Evolutionary conservation across 495 filamentous ascomycete species (phyloP), one percentile per base, ranked within the genome.

Genomic region (Polyplosphaeria fusca): DNA sequence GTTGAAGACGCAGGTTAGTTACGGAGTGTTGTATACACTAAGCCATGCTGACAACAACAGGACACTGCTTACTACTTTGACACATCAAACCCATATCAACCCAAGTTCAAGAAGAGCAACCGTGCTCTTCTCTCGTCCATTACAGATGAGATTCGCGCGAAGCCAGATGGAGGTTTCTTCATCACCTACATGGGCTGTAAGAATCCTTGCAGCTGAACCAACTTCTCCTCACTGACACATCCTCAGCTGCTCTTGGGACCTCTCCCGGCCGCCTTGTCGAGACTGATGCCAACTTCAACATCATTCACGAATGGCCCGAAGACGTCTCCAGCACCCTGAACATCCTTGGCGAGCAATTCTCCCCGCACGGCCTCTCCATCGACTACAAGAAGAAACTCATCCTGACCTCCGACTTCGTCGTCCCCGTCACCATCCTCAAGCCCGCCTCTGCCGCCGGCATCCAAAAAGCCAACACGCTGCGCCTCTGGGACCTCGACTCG

Each of bases 31-130:
- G 4, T 14, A 9, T 4, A 4, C 32, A 16, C 3, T n/a, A 16
- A 38, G 1, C 26, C 23, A 14, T n/a, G 13, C 14, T 4, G 19
- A 25, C 52, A 12, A 57, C 19, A 2, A 14, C 53, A 73, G 73
- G 80, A 85, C 63, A 85, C 82, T 13, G 82, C 76, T 0, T 85
- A 79, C 68, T 85, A 82, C 71, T 85, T 84, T 46, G 81, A 85
- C 55, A 73, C 74, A 45, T 71, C 74, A 37, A 71, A 83, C 66
- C 79, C 80, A 0, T 85, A 84, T 55, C 73, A 74, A 4, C 81
- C 82, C 18, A 74, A 68, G 50, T 85, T 82, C 70, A 68, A 73
- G 61, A 80, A 82, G 68, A 79, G 76, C 66, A 82, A 85, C 67
- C 74, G 79, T 23, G 80, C 67, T 19, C 52, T 82, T 24, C 73